These are phyloP conservation scores for Microdochium paspali DNA, from an alignment of 2,329 filamentous ascomycete species.

Conservation along the genomic window DNA sequence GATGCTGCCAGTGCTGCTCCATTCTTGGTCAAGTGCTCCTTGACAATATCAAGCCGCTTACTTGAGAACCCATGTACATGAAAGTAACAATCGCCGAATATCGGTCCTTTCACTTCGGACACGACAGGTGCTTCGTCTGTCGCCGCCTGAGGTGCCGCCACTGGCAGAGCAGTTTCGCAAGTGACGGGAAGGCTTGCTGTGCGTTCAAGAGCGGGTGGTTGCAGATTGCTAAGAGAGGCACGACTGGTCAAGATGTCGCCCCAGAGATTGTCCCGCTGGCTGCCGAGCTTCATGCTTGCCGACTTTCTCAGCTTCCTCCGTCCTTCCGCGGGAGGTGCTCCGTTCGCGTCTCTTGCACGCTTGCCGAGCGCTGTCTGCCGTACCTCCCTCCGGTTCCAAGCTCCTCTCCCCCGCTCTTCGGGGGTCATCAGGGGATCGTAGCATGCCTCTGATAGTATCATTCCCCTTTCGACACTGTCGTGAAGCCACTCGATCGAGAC, in stretches of 20 bases:
- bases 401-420: constrained; percentile 66
- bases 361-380: constrained; percentile 45
- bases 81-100: constrained; percentile 46
- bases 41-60: constrained; percentile 37
- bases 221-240: constrained; percentile 18
- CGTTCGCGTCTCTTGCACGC: constrained; percentile 41
- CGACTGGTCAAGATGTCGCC: constrained; percentile 65
- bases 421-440: constrained; percentile 67
- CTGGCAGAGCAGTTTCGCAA: constrained; percentile 1
- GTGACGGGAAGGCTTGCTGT: constrained; percentile 4
- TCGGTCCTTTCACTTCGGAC: not conserved
- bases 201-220: constrained; percentile 4
- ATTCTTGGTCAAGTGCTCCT: constrained; percentile 36
- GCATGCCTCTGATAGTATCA: constrained; percentile 80
- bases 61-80: constrained; percentile 50
- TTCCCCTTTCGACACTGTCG: constrained; percentile 73
- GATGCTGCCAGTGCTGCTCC: constrained; percentile 11
- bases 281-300: constrained; percentile 73
- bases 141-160: constrained; percentile 7
- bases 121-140: constrained; percentile 25
- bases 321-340: constrained; percentile 40
- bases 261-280: constrained; percentile 80
- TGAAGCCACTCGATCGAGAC: constrained; percentile 80
- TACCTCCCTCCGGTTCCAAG: constrained; percentile 54
- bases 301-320: constrained; percentile 79